A percentile compares a stretch with the other conserved stretches of the same genome.
Conservation (phyloP, 768 basidiomycete species). For the Podaxis mareebaensis region DNA sequence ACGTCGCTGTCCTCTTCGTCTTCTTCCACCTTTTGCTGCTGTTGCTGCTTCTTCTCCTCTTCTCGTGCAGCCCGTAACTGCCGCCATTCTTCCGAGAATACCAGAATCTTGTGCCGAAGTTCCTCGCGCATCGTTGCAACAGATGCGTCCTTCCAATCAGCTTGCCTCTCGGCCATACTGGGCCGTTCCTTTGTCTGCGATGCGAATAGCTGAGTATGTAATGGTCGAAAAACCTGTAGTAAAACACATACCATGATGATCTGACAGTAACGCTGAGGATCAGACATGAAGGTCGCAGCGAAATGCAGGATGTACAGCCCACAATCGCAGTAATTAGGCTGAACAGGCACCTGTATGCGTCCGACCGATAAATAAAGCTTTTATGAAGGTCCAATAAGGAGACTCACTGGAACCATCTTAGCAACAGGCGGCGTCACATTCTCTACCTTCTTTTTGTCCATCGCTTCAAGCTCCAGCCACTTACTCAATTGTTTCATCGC, state of each 20-base stretch:
- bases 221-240: not conserved
- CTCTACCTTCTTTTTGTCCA: constrained; percentile 58
- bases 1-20: constrained; percentile 40
- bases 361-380: not conserved
- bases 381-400: not conserved
- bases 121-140: constrained; percentile 48
- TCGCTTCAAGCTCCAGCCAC: constrained; percentile 80
- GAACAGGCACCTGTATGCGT: constrained; percentile 72
- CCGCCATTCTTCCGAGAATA: constrained; percentile 58
- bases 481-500: constrained; percentile 58
- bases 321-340: constrained; percentile 91
- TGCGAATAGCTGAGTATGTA: not conserved
- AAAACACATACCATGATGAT: constrained; percentile 46
- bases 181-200: constrained; percentile 30
- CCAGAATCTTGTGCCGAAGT: constrained; percentile 40
- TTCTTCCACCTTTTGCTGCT: constrained; percentile 31
- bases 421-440: constrained; percentile 41
- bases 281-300: constrained; percentile 69
- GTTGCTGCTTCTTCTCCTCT: constrained; percentile 37
- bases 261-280: constrained; percentile 52
- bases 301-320: constrained; percentile 92
- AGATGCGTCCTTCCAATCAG: constrained; percentile 54
- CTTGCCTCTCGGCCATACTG: constrained; percentile 37
- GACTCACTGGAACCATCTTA: constrained; percentile 53
- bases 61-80: constrained; percentile 40